phyloP scores from a whole-genome alignment of 78 protist species.

The Dictyostelium citrinum region DNA sequence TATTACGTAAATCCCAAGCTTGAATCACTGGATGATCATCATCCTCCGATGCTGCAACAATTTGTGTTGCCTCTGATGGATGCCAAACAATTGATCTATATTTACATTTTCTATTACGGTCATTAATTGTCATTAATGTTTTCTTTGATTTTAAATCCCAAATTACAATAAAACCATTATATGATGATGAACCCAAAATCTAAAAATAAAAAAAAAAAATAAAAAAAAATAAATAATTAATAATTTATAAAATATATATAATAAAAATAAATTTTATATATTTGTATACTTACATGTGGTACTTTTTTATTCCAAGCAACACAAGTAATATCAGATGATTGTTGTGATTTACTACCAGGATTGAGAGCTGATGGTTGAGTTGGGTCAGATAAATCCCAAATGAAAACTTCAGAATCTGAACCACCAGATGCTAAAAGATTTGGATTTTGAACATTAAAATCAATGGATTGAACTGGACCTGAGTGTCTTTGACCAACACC shows the following conservation, averaged over 20 bases:
- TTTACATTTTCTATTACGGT: slow-evolving; percentile 27
- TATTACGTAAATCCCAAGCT: slow-evolving; percentile 94
- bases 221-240: neutral
- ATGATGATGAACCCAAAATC: slow-evolving; percentile 89
- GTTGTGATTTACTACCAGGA: slow-evolving; percentile 58
- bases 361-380: slow-evolving; percentile 67
- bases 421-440: slow-evolving; percentile 92
- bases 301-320: slow-evolving; percentile 95
- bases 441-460: slow-evolving; percentile 82
- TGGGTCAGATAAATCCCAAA: slow-evolving; percentile 88
- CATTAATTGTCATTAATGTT: slow-evolving; percentile 79
- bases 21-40: slow-evolving; percentile 91
- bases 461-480: slow-evolving; percentile 86
- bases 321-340: slow-evolving; percentile 78
- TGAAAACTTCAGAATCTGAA: slow-evolving; percentile 67
- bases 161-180: slow-evolving; percentile 82
- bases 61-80: slow-evolving; percentile 91
- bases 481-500: slow-evolving; percentile 78
- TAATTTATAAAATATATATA: neutral
- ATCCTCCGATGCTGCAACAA: slow-evolving; percentile 92
- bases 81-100: slow-evolving; percentile 90
- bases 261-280: too few species aligned
- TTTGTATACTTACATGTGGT: slow-evolving; percentile 82
- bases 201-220: neutral
- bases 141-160: slow-evolving; percentile 91